phyloP scores from a whole-genome alignment of 1,284 basidiomycete genomes.

The Phellinidium pouzarii region DNA sequence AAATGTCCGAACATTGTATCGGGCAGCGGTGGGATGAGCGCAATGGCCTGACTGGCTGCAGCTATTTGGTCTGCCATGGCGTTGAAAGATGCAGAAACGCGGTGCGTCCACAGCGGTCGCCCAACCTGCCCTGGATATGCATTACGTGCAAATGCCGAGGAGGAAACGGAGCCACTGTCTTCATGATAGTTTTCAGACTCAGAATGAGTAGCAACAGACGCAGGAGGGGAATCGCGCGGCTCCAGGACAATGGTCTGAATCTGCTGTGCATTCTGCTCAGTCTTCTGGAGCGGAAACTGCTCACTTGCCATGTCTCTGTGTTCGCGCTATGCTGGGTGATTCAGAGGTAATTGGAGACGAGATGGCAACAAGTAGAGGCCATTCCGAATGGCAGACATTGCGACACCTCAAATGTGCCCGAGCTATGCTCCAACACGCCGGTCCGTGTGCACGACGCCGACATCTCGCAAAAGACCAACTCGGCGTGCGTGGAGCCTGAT shows the following conservation, averaged over 20 bases:
- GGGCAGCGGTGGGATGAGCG: conserved; percentile 24
- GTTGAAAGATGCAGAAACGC: conserved; percentile 33
- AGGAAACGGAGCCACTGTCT: background rate
- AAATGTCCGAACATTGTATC: conserved; percentile 20
- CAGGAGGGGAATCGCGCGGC: background rate
- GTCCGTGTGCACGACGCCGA: background rate
- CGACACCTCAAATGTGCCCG: background rate
- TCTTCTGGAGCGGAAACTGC: background rate
- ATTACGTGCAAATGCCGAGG: background rate
- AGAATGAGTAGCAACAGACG: conserved; percentile 10
- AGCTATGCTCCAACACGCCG: background rate
- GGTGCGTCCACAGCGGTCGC: conserved; percentile 26
- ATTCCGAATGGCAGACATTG: background rate
- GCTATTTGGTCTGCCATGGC: conserved; percentile 36
- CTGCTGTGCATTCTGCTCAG: background rate
- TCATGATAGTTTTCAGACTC: conserved; percentile 5
- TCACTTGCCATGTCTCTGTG: conserved; percentile 3
- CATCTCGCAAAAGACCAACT: background rate
- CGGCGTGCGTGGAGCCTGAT: background rate
- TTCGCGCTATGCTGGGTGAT: background rate
- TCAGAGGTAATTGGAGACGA: background rate
- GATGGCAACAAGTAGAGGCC: background rate
- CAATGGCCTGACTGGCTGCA: conserved; percentile 34
- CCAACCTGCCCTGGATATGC: background rate
- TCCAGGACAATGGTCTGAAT: conserved; percentile 11